Evolutionary conservation across 129 eudicot genomes (phyloP), one percentile per base, ranked within the genome.

Genomic region (Smallanthus sonchifolius): DNA sequence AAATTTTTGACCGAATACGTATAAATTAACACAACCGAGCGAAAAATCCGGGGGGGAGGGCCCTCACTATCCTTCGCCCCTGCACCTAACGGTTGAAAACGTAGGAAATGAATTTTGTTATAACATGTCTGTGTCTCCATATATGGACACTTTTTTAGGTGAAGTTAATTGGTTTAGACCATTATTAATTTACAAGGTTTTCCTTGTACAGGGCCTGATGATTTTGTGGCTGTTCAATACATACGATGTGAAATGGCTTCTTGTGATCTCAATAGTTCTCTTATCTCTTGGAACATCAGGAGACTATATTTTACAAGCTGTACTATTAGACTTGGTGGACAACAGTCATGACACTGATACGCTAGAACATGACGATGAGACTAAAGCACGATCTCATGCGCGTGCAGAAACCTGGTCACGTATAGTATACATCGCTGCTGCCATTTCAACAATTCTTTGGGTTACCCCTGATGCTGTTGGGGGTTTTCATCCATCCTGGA

Each of bases 221-320:
- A 48, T 77, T 43, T 56, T 77, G 40, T 77, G 69, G 69, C 6
- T 77, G 61, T 77, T 77, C 69, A 57, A 77, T 68, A 75, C 81
- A 11, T 56, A 68, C 42, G 81, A 77, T 4, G 69, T 77, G 34
- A 69, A 36, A 57, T 77, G 80, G 81, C 75, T 77, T 17, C 16
- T 77, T 34, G 61, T 56, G 32, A 15, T 69, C 4, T 35, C 68
- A 48, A n/a, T 77, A 34, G 51, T 68, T 59, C 75, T 69, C 69
- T 19, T 68, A 10, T 56, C 81, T 69, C 7, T 77, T 68, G 81
- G 81, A 67, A 77, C 60, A 56, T 77, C 81, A 19, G 75, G 75
- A 34, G 39, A 2, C 69, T 13, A 45, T 43, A 7, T 77, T 44
- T 57, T 69, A 45, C 11, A 61, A 5, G 38, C 34, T 1, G 19